Evolutionary conservation across 441 rosid species (phyloP), one percentile per base, ranked within the genome.

Genomic region (Sinapis alba): DNA sequence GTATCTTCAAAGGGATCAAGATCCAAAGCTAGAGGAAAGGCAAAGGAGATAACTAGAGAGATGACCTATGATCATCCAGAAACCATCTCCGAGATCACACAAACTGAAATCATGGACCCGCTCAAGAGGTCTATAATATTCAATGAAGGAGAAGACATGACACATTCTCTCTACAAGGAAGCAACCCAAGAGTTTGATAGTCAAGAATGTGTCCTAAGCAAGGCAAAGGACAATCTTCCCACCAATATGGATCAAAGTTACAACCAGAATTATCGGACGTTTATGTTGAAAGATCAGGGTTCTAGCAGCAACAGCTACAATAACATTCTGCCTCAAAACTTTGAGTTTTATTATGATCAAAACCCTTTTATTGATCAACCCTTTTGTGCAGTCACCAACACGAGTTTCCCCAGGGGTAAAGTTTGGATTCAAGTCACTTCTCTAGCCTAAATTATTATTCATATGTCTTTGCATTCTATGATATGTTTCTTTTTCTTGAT

Each of bases 21-120:
- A 65, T 80, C 75, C 6, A 85, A 75, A 76, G 81, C 88, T 71
- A 91, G 86, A 73, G 90, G 82, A 72, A 86, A 90, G 78, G 92
- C 89, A 62, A 85, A 84, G 62, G 75, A 85, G 70, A 83, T 83
- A 71, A 77, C 86, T n/a, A 78, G 80, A 76, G 85, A 84, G 43
- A 81, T 81, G 64, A 32, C 82, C 71, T 68, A 73, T 66, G 79
- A 64, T 2, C 73, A 69, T 38, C 72, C 28, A 10, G 76, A 77
- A 61, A 80, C 64, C 8, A 12, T 79, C 43, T 68, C 77, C 5
- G 82, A 80, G 38, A 65, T 74, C 67, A 43, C 78, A 62, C 76
- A 66, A 19, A 38, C 79, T 77, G 67, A 82, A 65, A 67, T 28
- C 57, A 64, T 71, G 59, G 78, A 56, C 68, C 74, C 74, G 18